Conservation (phyloP, 1,284 basidiomycete genomes). For the Cerioporus squamosus region DNA sequence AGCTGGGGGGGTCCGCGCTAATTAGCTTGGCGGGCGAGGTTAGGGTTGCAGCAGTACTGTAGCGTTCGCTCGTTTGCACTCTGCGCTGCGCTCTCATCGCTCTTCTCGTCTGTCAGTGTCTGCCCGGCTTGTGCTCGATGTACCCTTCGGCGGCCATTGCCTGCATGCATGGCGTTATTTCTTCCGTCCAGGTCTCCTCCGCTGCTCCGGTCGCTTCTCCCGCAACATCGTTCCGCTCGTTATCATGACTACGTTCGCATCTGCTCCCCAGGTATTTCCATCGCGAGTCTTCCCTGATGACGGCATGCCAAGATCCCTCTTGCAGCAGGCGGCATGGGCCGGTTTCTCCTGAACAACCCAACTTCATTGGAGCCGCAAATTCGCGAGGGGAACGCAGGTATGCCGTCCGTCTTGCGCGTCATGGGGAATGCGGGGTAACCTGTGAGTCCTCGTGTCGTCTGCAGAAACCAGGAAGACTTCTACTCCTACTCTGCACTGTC, state of each 20-base stretch:
- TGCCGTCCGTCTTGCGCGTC: neutral
- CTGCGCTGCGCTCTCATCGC: too few relatives aligned
- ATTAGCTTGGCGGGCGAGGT: too few relatives aligned
- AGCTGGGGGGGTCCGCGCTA: too few relatives aligned
- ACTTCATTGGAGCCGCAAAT: conserved; percentile 74
- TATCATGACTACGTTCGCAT: conserved; percentile 78
- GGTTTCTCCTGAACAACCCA: conserved; percentile 52
- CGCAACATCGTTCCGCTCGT: conserved; percentile 14
- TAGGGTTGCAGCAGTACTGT: too few relatives aligned
- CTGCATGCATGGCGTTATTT: conserved; percentile 33
- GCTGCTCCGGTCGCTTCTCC: conserved; percentile 11
- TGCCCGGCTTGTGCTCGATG: conserved; percentile 22
- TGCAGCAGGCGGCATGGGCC: conserved; percentile 40
- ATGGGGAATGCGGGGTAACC: neutral
- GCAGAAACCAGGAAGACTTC: conserved; percentile 83
- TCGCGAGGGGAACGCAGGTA: conserved; percentile 79
- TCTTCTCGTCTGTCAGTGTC: too few relatives aligned
- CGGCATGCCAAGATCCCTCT: neutral
- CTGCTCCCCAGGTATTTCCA: conserved; percentile 53
- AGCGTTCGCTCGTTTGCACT: too few relatives aligned
- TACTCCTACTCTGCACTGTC: conserved; percentile 77
- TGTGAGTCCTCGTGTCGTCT: neutral
- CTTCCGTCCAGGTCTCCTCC: conserved; percentile 11
- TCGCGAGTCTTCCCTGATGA: neutral
- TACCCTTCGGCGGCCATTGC: conserved; percentile 26